Conservation (phyloP, 164 flowering plant genomes). For the Annona squamosa region DNA sequence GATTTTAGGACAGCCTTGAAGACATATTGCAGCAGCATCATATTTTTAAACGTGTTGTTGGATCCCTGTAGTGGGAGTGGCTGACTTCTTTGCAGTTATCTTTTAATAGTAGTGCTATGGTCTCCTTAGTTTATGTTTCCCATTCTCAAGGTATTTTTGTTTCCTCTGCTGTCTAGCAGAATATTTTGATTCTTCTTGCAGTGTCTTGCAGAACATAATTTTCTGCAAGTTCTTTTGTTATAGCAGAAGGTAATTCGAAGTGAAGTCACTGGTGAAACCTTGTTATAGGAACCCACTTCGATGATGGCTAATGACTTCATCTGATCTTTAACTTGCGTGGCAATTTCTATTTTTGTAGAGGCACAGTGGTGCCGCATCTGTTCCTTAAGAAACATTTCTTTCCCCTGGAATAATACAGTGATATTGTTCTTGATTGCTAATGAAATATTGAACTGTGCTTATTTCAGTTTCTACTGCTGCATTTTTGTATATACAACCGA, state of each 20-base stretch:
- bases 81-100: slow-evolving; percentile 27
- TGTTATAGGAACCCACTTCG: background rate
- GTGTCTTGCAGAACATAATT: slow-evolving; percentile 65
- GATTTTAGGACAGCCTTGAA: slow-evolving; percentile 42
- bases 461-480: background rate
- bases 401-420: too few species aligned
- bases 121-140: slow-evolving; percentile 1
- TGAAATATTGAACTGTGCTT: background rate
- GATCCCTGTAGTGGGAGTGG: slow-evolving; percentile 99
- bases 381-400: too few species aligned
- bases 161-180: slow-evolving; percentile 53
- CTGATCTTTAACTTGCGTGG: too few species aligned
- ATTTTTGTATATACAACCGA: too few species aligned
- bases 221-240: too few species aligned
- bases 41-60: slow-evolving; percentile 84
- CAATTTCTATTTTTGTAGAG: too few species aligned
- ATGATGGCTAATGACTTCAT: too few species aligned
- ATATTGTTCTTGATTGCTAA: background rate
- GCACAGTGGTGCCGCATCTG: too few species aligned
- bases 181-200: slow-evolving; percentile 72
- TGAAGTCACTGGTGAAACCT: background rate
- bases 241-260: background rate
- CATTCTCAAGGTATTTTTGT: slow-evolving; percentile 3
- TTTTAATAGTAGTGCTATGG: background rate
- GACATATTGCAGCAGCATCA: slow-evolving; percentile 78